These are phyloP conservation scores for Symbiodinium pilosum DNA, from an alignment of 73 alveolate genomes.

Conservation along the genomic window DNA sequence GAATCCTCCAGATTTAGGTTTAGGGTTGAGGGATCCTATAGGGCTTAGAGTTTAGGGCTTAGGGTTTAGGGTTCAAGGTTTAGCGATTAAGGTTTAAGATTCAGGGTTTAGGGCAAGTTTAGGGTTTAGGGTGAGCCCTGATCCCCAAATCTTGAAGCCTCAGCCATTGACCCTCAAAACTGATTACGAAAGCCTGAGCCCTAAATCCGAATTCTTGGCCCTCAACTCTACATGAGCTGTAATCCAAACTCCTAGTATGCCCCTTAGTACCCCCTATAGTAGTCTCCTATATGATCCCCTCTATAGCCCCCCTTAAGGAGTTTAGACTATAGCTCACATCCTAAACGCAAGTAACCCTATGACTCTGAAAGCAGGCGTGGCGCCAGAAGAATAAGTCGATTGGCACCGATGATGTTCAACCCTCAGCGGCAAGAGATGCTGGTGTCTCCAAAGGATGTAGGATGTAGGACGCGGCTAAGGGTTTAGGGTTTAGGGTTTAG, in stretches of 20 bases:
- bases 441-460: not conserved
- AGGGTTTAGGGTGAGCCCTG: not conserved
- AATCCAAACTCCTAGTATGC: too few relatives aligned
- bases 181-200: too few relatives aligned
- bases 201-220: too few relatives aligned
- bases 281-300: too few relatives aligned
- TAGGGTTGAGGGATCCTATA: not conserved
- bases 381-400: conserved; percentile 97
- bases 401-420: conserved; percentile 97
- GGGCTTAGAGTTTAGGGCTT: not conserved
- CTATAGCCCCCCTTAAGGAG: too few relatives aligned
- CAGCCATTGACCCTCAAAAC: too few relatives aligned
- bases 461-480: not conserved
- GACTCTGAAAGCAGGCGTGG: not conserved
- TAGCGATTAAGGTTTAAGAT: not conserved
- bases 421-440: conserved; percentile 94
- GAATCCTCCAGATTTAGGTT: not conserved
- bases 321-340: too few relatives aligned
- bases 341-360: too few relatives aligned
- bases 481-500: not conserved
- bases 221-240: too few relatives aligned
- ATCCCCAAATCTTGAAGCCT: too few relatives aligned
- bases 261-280: too few relatives aligned
- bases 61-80: not conserved
- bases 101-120: not conserved